phyloP scores from a whole-genome alignment of 176 grass and related monocot species.

The Hordeum marinum region DNA sequence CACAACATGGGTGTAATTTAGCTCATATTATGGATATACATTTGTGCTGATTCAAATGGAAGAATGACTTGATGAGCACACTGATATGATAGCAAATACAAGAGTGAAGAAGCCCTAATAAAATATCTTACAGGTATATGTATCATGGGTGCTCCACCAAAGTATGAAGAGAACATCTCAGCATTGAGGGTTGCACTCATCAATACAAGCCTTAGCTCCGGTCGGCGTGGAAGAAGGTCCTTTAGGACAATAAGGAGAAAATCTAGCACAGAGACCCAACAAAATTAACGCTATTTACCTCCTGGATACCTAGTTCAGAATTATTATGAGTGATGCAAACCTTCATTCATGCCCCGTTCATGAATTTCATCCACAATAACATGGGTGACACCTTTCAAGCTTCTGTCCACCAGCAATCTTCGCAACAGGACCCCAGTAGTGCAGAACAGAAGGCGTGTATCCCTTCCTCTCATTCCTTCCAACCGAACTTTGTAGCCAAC shows the following conservation, averaged over 20 bases:
- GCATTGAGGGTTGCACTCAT: constrained; percentile 99
- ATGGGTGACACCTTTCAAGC: constrained; percentile 90
- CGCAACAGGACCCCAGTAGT: constrained; percentile 93
- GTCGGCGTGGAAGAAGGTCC: constrained; percentile 78
- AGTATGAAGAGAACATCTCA: constrained; percentile 97
- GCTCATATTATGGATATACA: neutral
- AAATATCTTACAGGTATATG: constrained; percentile 86
- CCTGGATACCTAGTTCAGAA: neutral
- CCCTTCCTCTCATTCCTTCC: constrained; percentile 96
- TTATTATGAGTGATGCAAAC: constrained; percentile 31
- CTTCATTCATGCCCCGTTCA: constrained; percentile 99
- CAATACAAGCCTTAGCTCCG: constrained; percentile 87
- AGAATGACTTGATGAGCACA: neutral
- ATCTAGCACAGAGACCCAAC: constrained; percentile 48
- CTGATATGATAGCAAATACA: neutral
- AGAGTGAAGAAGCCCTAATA: neutral
- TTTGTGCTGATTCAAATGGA: neutral
- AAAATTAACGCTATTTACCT: constrained; percentile 3
- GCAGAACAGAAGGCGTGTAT: constrained; percentile 92
- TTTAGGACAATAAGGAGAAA: constrained; percentile 99
- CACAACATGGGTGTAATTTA: neutral
- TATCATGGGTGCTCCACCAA: constrained; percentile 87
- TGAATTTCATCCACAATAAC: constrained; percentile 99
- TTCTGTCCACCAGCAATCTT: constrained; percentile 86
- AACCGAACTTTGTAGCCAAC: constrained; percentile 94